Percentiles rank a stretch among this genome's conserved stretches.
Conservation (phyloP, 371 early-diverging fungal genomes). For the Syncephalastrum racemosum region DNA sequence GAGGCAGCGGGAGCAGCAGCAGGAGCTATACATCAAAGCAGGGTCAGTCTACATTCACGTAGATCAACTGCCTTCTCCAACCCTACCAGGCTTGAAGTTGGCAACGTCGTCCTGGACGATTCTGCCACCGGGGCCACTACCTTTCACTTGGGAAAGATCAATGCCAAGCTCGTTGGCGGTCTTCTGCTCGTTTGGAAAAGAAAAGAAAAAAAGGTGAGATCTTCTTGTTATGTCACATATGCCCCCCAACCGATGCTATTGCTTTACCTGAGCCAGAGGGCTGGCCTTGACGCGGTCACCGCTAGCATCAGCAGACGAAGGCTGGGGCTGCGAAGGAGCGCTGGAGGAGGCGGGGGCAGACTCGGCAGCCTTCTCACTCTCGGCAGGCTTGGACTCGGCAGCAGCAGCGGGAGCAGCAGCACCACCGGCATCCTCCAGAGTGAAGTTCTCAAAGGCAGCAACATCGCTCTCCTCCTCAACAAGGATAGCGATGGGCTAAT, state of each 20-base stretch:
- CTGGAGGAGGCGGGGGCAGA: slow-evolving; percentile 29
- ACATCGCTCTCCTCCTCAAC: slow-evolving; percentile 90
- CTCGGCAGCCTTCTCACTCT: slow-evolving; percentile 23
- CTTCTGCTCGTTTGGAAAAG: slow-evolving; percentile 44
- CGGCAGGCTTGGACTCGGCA: slow-evolving; percentile 18
- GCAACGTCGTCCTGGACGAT: slow-evolving; percentile 92
- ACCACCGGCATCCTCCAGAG: slow-evolving; percentile 53
- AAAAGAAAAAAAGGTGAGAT: not conserved
- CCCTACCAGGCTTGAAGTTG: slow-evolving; percentile 45
- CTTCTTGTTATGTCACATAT: slow-evolving; percentile 64
- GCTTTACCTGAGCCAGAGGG: slow-evolving; percentile 80
- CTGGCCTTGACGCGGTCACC: slow-evolving; percentile 79
- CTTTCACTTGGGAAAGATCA: slow-evolving; percentile 75
- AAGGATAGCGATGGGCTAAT: slow-evolving; percentile 88
- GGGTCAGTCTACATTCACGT: not conserved
- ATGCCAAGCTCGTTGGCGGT: slow-evolving; percentile 85
- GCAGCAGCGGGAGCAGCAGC: slow-evolving; percentile 39
- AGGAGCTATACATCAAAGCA: slow-evolving; percentile 15
- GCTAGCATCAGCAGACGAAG: slow-evolving; percentile 44
- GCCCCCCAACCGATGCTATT: too few relatives aligned
- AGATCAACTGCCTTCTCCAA: not conserved
- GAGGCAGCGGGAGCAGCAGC: slow-evolving; percentile 39
- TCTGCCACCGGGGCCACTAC: slow-evolving; percentile 91
- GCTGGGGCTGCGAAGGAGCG: slow-evolving; percentile 38
- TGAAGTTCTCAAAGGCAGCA: slow-evolving; percentile 82